Conservation (phyloP, 2,329 filamentous ascomycete species). For the Apiospora rasikravindrae region DNA sequence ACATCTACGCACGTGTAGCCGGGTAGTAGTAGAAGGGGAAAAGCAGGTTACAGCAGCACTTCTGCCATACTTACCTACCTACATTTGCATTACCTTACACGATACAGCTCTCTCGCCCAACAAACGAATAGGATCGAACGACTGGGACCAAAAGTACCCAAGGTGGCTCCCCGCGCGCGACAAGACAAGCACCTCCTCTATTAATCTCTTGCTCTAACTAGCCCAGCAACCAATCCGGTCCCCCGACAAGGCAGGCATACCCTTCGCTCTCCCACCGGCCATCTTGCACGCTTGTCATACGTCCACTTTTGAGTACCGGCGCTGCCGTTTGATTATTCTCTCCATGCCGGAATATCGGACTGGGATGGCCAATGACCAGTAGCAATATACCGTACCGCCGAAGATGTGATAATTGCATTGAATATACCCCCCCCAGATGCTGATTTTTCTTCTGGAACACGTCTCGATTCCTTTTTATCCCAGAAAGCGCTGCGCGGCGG, state of each 20-base stretch:
- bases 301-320: slow-evolving; percentile 19
- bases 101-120: slow-evolving; percentile 6
- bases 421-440: slow-evolving; percentile 4
- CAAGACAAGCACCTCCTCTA: slow-evolving; percentile 3
- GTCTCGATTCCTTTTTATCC: slow-evolving; percentile 3
- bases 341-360: slow-evolving; percentile 4
- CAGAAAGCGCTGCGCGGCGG: neutral
- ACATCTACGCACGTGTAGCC: neutral
- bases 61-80: neutral
- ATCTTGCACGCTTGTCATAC: slow-evolving; percentile 18
- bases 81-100: neutral
- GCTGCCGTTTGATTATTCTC: slow-evolving; percentile 17
- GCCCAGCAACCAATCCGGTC: slow-evolving; percentile 8
- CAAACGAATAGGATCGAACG: slow-evolving; percentile 17
- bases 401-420: slow-evolving; percentile 8
- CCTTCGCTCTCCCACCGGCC: slow-evolving; percentile 3
- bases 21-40: neutral
- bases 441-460: slow-evolving; percentile 16
- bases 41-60: neutral
- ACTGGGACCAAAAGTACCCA: neutral
- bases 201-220: slow-evolving; percentile 15
- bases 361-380: slow-evolving; percentile 11
- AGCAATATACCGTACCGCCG: slow-evolving; percentile 4
- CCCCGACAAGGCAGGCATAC: slow-evolving; percentile 7
- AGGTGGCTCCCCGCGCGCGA: neutral